Evolutionary conservation across 2,329 filamentous ascomycete genomes (phyloP), one percentile per base, ranked within the genome.

Genomic region (Exophiala viscosa): DNA sequence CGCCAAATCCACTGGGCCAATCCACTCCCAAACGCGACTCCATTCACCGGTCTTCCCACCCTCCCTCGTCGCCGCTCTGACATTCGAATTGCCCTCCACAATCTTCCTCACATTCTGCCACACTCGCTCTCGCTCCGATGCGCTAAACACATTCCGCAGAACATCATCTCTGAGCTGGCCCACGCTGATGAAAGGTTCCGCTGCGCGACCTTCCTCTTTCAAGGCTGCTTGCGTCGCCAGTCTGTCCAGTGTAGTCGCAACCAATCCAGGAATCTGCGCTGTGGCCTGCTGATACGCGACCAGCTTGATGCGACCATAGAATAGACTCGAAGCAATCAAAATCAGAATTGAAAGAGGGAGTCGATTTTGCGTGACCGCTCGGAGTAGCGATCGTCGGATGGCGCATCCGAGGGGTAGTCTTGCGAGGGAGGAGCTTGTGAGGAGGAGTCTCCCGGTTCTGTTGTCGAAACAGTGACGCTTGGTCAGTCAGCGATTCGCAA

Each of bases 11-110:
- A 59, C 71, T 67, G 45, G 81, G 5, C 84, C 84, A 60, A 85
- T 80, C 84, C 84, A 86, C 63, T 86, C 83, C 84, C 84, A 87
- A 49, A 82, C 79, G 43, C 82, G 76, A 43, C 81, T 78, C 45
- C 85, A 79, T 70, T 79, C 68, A 60, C 79, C 73, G 28, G 71
- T 74, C 70, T 76, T 75, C 34, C 67, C 73, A 61, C 71, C 71
- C 65, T 83, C 82, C 71, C 79, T 87, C 74, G 75, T 90, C 73
- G 79, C 91, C 71, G 72, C 88, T 38, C 93, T 81, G 13, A 99
- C 87, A 65, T 99, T 99, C 55, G 88, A 87, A 69, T 99, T 99
- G 69, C 85, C 85, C 71, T 99, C 93, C 1, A 99, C 91, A 47
- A 97, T 86, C 46, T 78, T 82, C 61, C 84, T 81, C 15, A 99